Evolutionary conservation across 371 early-diverging fungal species (phyloP).

Genomic region (Lichtheimia corymbifera): DNA sequence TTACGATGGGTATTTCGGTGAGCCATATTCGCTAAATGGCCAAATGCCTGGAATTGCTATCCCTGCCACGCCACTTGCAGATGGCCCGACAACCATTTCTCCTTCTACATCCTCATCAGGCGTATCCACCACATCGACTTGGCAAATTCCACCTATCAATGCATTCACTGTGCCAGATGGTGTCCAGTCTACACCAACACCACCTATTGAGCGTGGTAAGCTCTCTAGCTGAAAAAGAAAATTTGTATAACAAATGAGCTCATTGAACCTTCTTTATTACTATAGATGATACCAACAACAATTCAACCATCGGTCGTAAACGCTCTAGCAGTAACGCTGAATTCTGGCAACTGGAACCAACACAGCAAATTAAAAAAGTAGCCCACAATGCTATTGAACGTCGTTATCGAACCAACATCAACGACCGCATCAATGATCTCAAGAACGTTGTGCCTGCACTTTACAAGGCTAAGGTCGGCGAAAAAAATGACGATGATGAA

Average conservation of each 20-base stretch:
- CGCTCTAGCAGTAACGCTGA: conserved; percentile 5
- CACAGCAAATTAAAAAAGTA: conserved; percentile 78
- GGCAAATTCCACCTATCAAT: not conserved
- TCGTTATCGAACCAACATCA: conserved; percentile 94
- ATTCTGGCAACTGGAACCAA: conserved; percentile 12
- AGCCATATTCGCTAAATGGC: conserved; percentile 11
- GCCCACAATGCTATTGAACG: conserved; percentile 95
- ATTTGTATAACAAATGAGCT: no score
- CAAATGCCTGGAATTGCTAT: conserved; percentile 23
- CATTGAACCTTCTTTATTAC: no score
- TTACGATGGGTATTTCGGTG: not conserved
- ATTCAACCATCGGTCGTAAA: conserved; percentile 2
- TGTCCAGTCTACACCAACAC: no score
- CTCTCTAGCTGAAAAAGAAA: no score
- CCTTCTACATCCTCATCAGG: conserved; percentile 22
- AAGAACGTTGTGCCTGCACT: conserved; percentile 86
- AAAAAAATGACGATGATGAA: conserved; percentile 50
- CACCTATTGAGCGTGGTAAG: no score
- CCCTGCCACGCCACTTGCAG: conserved; percentile 27
- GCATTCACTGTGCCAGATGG: no score
- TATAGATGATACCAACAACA: not conserved
- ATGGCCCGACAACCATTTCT: conserved; percentile 28
- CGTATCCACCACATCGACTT: conserved; percentile 18
- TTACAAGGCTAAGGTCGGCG: conserved; percentile 57
- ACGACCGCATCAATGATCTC: conserved; percentile 88